Evolutionary conservation across 208 protist species (phyloP), one percentile per base, ranked within the genome.

Genomic region (Leishmania amazonensis): DNA sequence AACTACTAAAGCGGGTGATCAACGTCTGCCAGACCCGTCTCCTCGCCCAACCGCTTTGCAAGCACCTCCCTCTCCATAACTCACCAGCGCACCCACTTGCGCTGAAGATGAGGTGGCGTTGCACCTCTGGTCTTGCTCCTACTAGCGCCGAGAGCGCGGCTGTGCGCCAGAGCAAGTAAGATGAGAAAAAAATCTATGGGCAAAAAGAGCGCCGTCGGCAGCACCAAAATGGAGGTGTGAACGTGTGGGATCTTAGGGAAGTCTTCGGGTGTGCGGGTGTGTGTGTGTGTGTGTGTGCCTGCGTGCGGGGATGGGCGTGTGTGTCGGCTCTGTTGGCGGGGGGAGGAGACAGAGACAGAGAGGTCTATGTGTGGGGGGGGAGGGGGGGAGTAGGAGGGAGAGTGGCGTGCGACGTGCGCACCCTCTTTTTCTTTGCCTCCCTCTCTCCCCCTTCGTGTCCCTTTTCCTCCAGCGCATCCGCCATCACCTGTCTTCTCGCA

Each of bases 1-100:
- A 97, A 97, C 89, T 97, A 96, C 81, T 97, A 96, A 80, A 62
- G 21, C 21, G 57, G 49, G 51, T 57, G 24, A 4, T 31, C 35
- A 74, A 17, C 47, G 21, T 78, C 53, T 65, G 40, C n/a, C 11
- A 45, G 11, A 60, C n/a, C 8, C 17, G 71, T 54, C 70, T 51
- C 42, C 38, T 74, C 45, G 17, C 28, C 70, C n/a, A 9, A 45
- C 45, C 28, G 40, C 40, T 74, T 74, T 24, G 31, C 35, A 31
- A 78, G 40, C 74, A 19, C 53, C 74, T 64, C 51, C 74, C 57
- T 54, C 9, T 64, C 53, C 53, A 24, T n/a, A n/a, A 35, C 53
- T 64, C 35, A 60, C 31, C 42, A 64, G 51, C 53, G 47, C 13
- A 45, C 53, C 24, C 53, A 40, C 53, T 64, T 6, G 24, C 47